Evolutionary conservation across 2,329 filamentous ascomycete genomes (phyloP), one percentile per base, ranked within the genome.

Genomic region (Sphaerulina vaccinii): DNA sequence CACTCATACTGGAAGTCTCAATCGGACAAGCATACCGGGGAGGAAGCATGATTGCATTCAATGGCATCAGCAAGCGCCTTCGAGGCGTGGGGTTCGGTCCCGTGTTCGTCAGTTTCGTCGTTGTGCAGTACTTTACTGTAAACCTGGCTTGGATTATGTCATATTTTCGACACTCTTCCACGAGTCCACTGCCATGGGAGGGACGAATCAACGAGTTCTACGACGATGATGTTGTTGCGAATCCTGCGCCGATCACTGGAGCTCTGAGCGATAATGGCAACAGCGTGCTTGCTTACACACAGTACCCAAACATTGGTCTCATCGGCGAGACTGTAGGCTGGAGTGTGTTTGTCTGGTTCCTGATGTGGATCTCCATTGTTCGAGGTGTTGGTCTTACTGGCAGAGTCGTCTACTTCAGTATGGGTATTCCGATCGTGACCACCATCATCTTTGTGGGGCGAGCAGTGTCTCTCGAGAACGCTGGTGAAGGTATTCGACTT

Each of bases 331-430:
- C 79, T 0, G 78, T 80, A 2, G 80, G 75, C 9, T 83, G 80
- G 80, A 76, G 73, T 35, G 72, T 74, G 15, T 83, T 83, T 59
- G 76, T 79, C 52, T 81, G 80, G 79, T 80, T 83, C 61, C 65
- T 82, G 1, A 75, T 83, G 58, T 82, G 79, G 78, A 58, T 83
- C 35, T 80, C 76, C 57, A 81, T 84, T 58, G 81, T 82, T 65
- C 76, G 79, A 29, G 77, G 81, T 5, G 79, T 83, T 16, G 78
- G 79, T 0, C 64, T 81, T 53, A 82, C 80, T 1, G 80, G 80
- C 1, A 74, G 79, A 5, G 80, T 81, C 8, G 79, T 82, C 4
- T 83, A 82, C 67, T 80, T 80, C 65, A 82, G 79, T n/a, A 82
- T 83, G 79, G 79, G 79, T 1, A 63, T 83, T 4, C 80, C 80